Evolutionary conservation across 1,284 basidiomycete genomes (phyloP).

Genomic region (Macrocystidia cucumis): DNA sequence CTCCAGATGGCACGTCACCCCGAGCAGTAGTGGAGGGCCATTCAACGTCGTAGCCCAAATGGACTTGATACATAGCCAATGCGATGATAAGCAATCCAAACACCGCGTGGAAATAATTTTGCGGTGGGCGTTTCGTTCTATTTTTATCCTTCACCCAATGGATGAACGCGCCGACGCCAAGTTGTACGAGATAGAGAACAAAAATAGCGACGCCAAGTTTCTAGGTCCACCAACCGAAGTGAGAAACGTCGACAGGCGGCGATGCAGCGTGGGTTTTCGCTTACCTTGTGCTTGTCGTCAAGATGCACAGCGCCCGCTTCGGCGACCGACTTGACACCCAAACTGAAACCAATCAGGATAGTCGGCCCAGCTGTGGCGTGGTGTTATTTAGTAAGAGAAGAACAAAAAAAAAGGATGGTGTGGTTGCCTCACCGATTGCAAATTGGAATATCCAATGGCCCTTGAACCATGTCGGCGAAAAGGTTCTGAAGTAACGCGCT

Average conservation of each 20-base stretch:
- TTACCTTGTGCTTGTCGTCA: constrained; percentile 43
- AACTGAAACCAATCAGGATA: constrained; percentile 40
- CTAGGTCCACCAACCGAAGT: too few relatives aligned
- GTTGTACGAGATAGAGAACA: constrained; percentile 52
- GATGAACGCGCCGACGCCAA: constrained; percentile 46
- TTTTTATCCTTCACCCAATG: constrained; percentile 46
- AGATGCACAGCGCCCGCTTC: constrained; percentile 30
- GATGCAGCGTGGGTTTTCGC: constrained; percentile 4
- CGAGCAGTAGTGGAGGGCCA: constrained; percentile 38
- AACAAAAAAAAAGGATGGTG: constrained; percentile 1
- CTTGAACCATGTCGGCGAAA: constrained; percentile 47
- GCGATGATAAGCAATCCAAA: constrained; percentile 43
- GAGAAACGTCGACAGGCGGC: constrained; percentile 6
- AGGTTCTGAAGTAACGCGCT: constrained; percentile 49
- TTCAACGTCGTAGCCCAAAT: constrained; percentile 36
- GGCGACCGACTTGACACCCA: constrained; percentile 41
- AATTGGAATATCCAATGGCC: constrained; percentile 45
- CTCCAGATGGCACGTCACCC: constrained; percentile 24
- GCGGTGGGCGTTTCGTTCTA: constrained; percentile 33
- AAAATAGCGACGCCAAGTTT: constrained; percentile 53
- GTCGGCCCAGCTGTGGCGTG: constrained; percentile 34
- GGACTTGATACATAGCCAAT: constrained; percentile 46
- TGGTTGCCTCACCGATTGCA: constrained; percentile 28
- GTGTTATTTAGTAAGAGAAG: constrained; percentile 4
- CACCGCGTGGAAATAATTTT: constrained; percentile 54